phyloP scores from a whole-genome alignment of 2,329 filamentous ascomycete genomes.

The Penicillium italicum region DNA sequence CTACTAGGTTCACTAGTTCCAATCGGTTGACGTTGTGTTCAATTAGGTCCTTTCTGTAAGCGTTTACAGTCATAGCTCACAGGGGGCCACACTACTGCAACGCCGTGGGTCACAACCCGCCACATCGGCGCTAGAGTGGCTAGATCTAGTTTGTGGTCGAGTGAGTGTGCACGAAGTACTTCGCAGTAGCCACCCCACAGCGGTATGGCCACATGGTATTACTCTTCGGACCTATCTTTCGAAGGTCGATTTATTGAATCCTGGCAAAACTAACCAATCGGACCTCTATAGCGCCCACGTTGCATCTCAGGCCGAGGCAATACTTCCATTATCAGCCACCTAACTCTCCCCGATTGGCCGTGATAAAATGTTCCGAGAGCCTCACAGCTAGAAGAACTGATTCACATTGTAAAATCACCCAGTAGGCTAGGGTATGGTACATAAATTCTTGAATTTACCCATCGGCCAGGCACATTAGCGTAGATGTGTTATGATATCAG shows the following conservation, averaged over 20 bases:
- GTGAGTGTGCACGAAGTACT: neutral
- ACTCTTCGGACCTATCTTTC: neutral
- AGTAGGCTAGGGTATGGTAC: neutral
- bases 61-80: neutral
- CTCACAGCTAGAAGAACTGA: neutral
- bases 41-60: neutral
- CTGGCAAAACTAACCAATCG: neutral
- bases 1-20: neutral
- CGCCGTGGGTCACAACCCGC: neutral
- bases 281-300: neutral
- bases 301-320: constrained; percentile 5
- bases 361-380: neutral
- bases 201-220: neutral
- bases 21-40: neutral
- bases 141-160: neutral
- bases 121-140: constrained; percentile 5
- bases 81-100: neutral
- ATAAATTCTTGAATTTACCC: neutral
- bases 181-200: neutral
- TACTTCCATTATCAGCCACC: neutral
- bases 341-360: neutral
- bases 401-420: neutral
- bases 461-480: neutral
- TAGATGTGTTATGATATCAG: neutral
- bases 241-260: neutral